Base-by-base conservation (phyloP, 1,284 basidiomycete species). In the Tremellales sp. region DNA sequence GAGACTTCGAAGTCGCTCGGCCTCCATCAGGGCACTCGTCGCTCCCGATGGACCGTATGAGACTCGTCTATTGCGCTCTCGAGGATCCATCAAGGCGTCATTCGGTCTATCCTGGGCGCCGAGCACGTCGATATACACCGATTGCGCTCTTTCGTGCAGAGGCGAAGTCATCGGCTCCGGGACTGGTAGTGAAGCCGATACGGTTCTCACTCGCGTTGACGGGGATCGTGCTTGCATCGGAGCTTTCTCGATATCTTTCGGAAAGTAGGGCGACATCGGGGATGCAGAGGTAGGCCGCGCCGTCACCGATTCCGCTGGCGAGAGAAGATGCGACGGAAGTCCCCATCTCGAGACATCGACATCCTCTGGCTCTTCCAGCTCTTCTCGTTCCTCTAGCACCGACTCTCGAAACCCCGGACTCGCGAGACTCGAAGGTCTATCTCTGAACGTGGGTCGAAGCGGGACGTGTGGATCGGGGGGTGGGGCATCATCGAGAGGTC, bases 341-440 rank as follows among this genome's bases (percentile, higher is more conserved):
- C 46, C 58, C 60, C 61, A 63, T 47, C 53, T 39, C 4, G 45
- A 47, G 12, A 59, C 44, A 22, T 59, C 58, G 0, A 56, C 48
- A 33, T 54, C 47, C 8, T 48, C 50, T 9, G 19, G 14, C n/a
- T 41, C 25, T 16, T 31, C 42, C 14, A 53, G 24, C 27, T 49
- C 35, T 21, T 41, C 45, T 16, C 46, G 32, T 31, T 9, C 27
- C 4, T 28, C 22, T 3, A 19, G 25, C n/a, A 51, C 43, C 25
- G 48, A 33, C 18, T 45, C 43, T 32, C 21, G 38, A 26, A 22
- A 29, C 24, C 31, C 34, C 35, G 10, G 33, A 26, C 29, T 43
- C 19, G 31, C 34, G 6, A 25, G 26, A n/a, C 34, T 43, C 29
- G 37, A 22, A 22, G 36, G 32, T 26, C 34, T 10, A 31, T 10